A percentile compares a stretch with the other conserved stretches of the same genome.
phyloP scores from a whole-genome alignment of 805 yeast genomes.

The Kodamaea sagamina region DNA sequence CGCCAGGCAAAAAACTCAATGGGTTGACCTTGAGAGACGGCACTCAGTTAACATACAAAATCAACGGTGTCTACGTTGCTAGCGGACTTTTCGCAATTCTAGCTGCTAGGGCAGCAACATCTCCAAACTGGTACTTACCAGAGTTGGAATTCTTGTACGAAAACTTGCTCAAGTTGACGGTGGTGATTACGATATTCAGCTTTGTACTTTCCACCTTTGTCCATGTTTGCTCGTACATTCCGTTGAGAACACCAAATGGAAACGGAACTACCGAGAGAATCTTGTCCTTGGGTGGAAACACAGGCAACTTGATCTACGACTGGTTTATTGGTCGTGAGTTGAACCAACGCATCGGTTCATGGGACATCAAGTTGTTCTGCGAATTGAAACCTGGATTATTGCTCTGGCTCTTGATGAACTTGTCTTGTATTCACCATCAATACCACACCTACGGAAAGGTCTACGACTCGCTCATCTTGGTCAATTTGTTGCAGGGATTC shows the following conservation, averaged over 20 bases:
- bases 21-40: constrained; percentile 83
- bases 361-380: constrained; percentile 89
- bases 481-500: constrained; percentile 69
- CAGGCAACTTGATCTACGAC: constrained; percentile 73
- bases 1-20: constrained; percentile 57
- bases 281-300: constrained; percentile 83
- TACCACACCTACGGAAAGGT: constrained; percentile 60
- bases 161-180: constrained; percentile 64
- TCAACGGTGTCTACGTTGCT: constrained; percentile 73
- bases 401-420: constrained; percentile 77
- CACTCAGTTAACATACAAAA: constrained; percentile 64
- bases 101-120: constrained; percentile 49
- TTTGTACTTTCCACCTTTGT: constrained; percentile 62
- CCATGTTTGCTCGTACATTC: constrained; percentile 67
- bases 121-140: constrained; percentile 60
- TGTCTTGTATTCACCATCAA: constrained; percentile 81
- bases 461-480: constrained; percentile 70
- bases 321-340: constrained; percentile 98
- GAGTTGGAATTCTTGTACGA: constrained; percentile 77
- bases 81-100: constrained; percentile 40
- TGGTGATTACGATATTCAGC: constrained; percentile 65
- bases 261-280: constrained; percentile 62
- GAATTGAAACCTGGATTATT: constrained; percentile 94
- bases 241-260: constrained; percentile 53
- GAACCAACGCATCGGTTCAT: constrained; percentile 81